These are phyloP conservation scores for Neckera pumila DNA, from an alignment of 225 moss, liverwort and hornwort genomes.

Conservation along the genomic window DNA sequence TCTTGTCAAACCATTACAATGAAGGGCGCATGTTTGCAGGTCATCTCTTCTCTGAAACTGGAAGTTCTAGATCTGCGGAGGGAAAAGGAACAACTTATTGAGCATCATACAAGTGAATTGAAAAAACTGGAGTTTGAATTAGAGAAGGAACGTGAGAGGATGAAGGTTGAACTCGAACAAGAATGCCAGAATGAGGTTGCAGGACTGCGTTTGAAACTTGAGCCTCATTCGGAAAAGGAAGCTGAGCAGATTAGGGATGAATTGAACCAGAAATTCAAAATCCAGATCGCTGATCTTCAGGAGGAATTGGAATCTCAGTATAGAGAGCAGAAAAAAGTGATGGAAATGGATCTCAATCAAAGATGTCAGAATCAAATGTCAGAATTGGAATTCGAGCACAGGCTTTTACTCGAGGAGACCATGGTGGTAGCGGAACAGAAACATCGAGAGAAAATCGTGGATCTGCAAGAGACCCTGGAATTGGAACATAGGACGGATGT, in stretches of 20 bases:
- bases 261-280: slow-evolving; percentile 9
- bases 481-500: slow-evolving; percentile 31
- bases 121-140: slow-evolving; percentile 46
- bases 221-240: slow-evolving; percentile 18
- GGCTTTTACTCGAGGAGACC: not conserved
- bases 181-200: slow-evolving; percentile 18
- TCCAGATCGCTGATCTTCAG: slow-evolving; percentile 12
- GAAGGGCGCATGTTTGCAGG: slow-evolving; percentile 12
- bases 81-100: slow-evolving; percentile 75
- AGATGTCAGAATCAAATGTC: not conserved
- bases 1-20: not conserved
- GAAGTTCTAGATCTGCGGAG: slow-evolving; percentile 63
- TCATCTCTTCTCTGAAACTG: slow-evolving; percentile 31
- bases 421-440: slow-evolving; percentile 3
- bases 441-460: not conserved
- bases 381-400: slow-evolving; percentile 5
- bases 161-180: slow-evolving; percentile 36
- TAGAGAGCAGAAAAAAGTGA: slow-evolving; percentile 22
- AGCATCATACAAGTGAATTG: slow-evolving; percentile 52
- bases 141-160: slow-evolving; percentile 41
- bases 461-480: slow-evolving; percentile 21
- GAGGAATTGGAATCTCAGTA: slow-evolving; percentile 4
- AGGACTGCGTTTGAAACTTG: slow-evolving; percentile 12
- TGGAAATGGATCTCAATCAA: slow-evolving; percentile 24
- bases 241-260: slow-evolving; percentile 40